These are phyloP conservation scores for Boletus semigastroideus DNA, from an alignment of 1,284 basidiomycete genomes.

Conservation along the genomic window DNA sequence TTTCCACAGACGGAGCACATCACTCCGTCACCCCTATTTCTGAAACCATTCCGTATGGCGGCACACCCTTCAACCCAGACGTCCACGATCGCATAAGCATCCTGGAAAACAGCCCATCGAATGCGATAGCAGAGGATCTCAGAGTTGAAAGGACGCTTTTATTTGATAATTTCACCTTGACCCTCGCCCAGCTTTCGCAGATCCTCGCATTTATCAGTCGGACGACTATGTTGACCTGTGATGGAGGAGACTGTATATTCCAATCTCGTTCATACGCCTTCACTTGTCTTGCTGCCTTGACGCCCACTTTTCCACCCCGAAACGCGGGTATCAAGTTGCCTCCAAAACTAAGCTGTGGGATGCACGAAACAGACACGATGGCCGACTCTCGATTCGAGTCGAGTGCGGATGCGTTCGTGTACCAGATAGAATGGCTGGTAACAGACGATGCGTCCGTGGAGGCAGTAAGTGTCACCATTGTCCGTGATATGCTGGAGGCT, in stretches of 20 bases:
- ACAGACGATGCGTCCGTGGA: too few relatives aligned
- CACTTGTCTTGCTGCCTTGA: constrained; percentile 12
- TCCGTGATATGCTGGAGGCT: too few relatives aligned
- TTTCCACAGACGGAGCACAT: constrained; percentile 2
- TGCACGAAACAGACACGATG: too few relatives aligned
- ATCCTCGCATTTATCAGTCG: constrained; percentile 9
- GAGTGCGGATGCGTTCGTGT: too few relatives aligned
- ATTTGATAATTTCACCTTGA: constrained; percentile 1
- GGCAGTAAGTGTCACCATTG: too few relatives aligned
- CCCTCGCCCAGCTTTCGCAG: constrained; percentile 3
- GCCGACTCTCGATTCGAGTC: too few relatives aligned
- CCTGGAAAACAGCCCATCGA: background rate
- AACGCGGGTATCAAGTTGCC: too few relatives aligned
- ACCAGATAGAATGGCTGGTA: too few relatives aligned
- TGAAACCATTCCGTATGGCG: constrained; percentile 1
- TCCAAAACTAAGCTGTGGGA: too few relatives aligned
- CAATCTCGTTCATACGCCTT: constrained; percentile 19
- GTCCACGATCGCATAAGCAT: constrained; percentile 10
- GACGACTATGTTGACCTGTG: background rate
- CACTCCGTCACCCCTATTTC: constrained; percentile 11
- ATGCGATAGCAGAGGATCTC: constrained; percentile 4
- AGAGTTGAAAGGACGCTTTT: constrained; percentile 10
- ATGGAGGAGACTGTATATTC: constrained; percentile 9
- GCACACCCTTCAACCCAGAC: constrained; percentile 6
- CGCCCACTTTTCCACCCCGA: constrained; percentile 5